Percentiles rank a stretch among this genome's conserved stretches.
Conservation (phyloP, 1,284 basidiomycete genomes). For the Rhodotorula sp. region DNA sequence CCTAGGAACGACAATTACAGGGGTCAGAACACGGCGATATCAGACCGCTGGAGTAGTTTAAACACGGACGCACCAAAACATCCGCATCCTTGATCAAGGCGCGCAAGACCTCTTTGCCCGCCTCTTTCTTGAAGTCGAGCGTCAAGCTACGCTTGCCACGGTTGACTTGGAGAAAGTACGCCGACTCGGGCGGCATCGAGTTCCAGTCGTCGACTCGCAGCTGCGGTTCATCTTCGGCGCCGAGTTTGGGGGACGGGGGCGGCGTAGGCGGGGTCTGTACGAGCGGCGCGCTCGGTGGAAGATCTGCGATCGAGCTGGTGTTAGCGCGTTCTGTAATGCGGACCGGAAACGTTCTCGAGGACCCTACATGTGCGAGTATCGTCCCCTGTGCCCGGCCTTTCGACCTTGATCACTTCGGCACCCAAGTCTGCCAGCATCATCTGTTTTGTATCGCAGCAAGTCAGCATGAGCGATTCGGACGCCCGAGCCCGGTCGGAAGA, state of each 20-base stretch:
- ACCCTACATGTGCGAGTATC: slow-evolving; percentile 65
- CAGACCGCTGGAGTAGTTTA: too few relatives aligned
- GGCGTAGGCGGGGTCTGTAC: slow-evolving; percentile 53
- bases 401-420: slow-evolving; percentile 53
- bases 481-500: neutral
- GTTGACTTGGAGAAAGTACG: slow-evolving; percentile 88
- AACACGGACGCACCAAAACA: slow-evolving; percentile 60
- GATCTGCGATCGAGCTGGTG: neutral
- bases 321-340: too few relatives aligned
- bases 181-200: slow-evolving; percentile 76
- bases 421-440: slow-evolving; percentile 83
- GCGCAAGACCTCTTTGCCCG: slow-evolving; percentile 74
- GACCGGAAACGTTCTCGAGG: too few relatives aligned
- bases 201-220: slow-evolving; percentile 55
- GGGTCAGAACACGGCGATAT: neutral
- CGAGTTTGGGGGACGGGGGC: slow-evolving; percentile 63
- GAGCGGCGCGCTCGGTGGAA: slow-evolving; percentile 58
- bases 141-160: slow-evolving; percentile 60
- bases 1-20: neutral
- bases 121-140: slow-evolving; percentile 75
- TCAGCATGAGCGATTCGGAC: neutral
- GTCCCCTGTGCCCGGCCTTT: slow-evolving; percentile 67
- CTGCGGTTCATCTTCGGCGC: slow-evolving; percentile 15
- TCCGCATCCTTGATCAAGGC: slow-evolving; percentile 73
- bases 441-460: neutral